Evolutionary conservation across 2,329 filamentous ascomycete species (phyloP).

Genomic region (Aspergillus sojae): DNA sequence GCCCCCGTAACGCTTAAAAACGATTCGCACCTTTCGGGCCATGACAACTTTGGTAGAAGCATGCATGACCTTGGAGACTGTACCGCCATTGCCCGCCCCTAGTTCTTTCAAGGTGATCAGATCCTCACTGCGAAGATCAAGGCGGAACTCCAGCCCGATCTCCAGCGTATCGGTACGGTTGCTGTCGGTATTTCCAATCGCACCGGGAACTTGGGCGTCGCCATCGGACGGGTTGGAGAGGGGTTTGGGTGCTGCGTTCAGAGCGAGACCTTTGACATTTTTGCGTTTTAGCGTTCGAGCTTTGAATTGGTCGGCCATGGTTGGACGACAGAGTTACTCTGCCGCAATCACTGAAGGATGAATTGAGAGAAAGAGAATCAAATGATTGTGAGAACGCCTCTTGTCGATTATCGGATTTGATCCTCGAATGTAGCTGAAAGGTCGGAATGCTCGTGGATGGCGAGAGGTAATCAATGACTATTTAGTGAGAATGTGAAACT

Average conservation of each 20-base stretch:
- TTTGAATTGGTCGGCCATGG: conserved; percentile 65
- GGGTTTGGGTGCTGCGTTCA: conserved; percentile 75
- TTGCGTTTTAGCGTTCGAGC: conserved; percentile 92
- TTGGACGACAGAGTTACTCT: conserved; percentile 1
- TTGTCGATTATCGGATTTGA: background rate
- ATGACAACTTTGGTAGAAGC: conserved; percentile 92
- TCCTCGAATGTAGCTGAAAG: background rate
- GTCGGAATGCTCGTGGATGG: background rate
- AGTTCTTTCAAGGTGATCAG: conserved; percentile 91
- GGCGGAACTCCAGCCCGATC: conserved; percentile 95
- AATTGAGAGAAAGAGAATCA: background rate
- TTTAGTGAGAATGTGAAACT: background rate
- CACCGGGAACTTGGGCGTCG: conserved; percentile 64
- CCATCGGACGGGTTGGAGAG: conserved; percentile 72
- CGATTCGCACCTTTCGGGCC: conserved; percentile 82
- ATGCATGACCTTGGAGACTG: conserved; percentile 97
- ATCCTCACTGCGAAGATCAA: conserved; percentile 90
- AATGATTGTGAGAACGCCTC: background rate
- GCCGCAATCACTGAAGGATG: background rate
- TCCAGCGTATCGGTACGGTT: conserved; percentile 74
- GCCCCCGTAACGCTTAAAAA: background rate
- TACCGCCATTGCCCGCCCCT: conserved; percentile 93
- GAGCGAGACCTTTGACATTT: conserved; percentile 93
- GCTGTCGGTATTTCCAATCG: conserved; percentile 60
- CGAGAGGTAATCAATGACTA: background rate